A percentile compares a stretch with the other conserved stretches of the same genome.
Evolutionary conservation across 2,329 filamentous ascomycete genomes (phyloP).

Genomic region (Colletotrichum lupini): DNA sequence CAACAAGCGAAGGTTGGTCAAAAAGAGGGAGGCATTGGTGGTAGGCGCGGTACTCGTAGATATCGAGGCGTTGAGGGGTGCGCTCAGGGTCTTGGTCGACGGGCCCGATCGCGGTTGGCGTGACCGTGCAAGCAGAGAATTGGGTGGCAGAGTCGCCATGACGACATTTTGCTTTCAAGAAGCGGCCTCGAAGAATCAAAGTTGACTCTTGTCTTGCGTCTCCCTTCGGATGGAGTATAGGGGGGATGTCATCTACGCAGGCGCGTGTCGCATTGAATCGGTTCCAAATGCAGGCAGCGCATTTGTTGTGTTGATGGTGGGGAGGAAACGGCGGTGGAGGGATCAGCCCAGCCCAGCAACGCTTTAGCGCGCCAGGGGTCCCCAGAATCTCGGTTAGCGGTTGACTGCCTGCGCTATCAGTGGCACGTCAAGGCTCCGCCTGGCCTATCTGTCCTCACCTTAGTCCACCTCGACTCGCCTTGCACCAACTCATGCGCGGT

Average conservation of each 20-base stretch:
- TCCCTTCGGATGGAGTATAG: background rate
- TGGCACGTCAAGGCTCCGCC: background rate
- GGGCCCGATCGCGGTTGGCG: conserved; percentile 38
- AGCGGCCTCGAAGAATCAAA: background rate
- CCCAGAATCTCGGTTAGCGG: background rate
- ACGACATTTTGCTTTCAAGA: conserved; percentile 39
- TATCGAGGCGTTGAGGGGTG: conserved; percentile 14
- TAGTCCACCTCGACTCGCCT: background rate
- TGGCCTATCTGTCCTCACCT: background rate
- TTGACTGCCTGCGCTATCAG: background rate
- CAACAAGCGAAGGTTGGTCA: conserved; percentile 86
- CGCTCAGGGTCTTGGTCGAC: conserved; percentile 32
- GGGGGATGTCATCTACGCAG: background rate
- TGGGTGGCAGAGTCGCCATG: conserved; percentile 46
- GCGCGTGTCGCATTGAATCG: conserved; percentile 26
- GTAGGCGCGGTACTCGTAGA: conserved; percentile 51
- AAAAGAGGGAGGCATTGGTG: conserved; percentile 73
- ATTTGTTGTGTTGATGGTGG: conserved; percentile 35
- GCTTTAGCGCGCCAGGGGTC: background rate
- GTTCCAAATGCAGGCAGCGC: conserved; percentile 16
- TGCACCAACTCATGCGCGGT: background rate
- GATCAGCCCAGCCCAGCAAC: conserved; percentile 28
- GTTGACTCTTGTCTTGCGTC: background rate
- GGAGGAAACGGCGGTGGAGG: conserved; percentile 33
- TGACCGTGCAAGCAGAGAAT: conserved; percentile 44